Percentiles rank a stretch among this genome's conserved stretches.
Conservation (phyloP, 768 basidiomycete genomes). For the Saitozyma sp. region DNA sequence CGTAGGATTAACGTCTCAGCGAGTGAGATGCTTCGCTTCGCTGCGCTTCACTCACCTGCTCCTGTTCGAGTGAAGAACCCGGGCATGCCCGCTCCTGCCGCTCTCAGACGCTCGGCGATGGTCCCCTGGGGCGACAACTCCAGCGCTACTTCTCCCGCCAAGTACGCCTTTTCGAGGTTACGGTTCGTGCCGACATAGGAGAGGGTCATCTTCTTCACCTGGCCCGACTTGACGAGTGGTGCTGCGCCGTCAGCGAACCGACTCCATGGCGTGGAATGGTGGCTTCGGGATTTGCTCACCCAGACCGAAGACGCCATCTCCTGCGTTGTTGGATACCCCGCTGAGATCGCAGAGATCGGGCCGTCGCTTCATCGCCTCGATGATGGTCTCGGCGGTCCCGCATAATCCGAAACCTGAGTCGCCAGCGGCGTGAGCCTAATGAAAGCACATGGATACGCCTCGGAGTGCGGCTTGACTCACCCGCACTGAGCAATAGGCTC, state of each 20-base stretch:
- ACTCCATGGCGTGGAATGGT: not conserved
- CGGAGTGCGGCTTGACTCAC: conserved; percentile 15
- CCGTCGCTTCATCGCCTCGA: conserved; percentile 32
- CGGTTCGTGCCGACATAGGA: conserved; percentile 49
- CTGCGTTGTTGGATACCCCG: conserved; percentile 48
- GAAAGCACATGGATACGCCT: not conserved
- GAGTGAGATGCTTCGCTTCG: too few species aligned
- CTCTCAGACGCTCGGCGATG: conserved; percentile 43
- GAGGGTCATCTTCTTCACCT: conserved; percentile 41
- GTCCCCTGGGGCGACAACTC: conserved; percentile 49
- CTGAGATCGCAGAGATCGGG: conserved; percentile 40
- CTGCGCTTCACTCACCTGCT: conserved; percentile 25
- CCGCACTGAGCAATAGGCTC: conserved; percentile 34
- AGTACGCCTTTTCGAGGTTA: conserved; percentile 41
- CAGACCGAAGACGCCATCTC: conserved; percentile 38
- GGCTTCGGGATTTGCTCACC: conserved; percentile 19
- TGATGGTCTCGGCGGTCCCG: conserved; percentile 49
- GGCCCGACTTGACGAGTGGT: conserved; percentile 34
- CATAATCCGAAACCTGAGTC: conserved; percentile 42
- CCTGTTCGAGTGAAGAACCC: conserved; percentile 47
- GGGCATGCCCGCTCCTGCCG: conserved; percentile 46
- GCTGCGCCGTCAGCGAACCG: conserved; percentile 17
- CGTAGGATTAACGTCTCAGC: not conserved
- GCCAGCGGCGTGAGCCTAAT: conserved; percentile 6
- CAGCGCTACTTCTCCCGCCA: conserved; percentile 38